Base-by-base conservation (phyloP, 331 rosid species). In the Spiraea crenata region DNA sequence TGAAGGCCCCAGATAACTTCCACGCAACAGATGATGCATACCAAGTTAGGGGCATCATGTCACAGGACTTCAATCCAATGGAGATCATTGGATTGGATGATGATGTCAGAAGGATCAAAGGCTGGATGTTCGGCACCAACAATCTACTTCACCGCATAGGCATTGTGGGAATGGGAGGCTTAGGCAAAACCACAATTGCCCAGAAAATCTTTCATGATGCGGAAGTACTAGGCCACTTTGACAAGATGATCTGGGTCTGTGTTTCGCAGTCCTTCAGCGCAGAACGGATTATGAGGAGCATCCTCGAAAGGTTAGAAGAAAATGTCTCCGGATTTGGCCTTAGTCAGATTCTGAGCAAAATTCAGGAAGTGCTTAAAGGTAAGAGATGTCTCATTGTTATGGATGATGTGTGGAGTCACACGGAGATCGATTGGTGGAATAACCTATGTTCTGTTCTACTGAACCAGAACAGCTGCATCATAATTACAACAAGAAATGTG, bases 381-480 rank as follows among this genome's bases (percentile, higher is more conserved):
- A 55, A 57, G 47, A 56, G 8, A 13, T 65, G 66, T 44, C 74
- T 67, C 17, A 31, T 75, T 25, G 79, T 75, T 8, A 38, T 75
- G 68, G 79, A 75, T 20, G 79, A 75, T 48, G 79, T 75, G 47
- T 75, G 79, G 79, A 15, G 11, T 39, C 7, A 61, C 8, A 58
- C 9, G 1, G 17, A 67, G 5, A 37, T 19, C 3, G 45, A 12
- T 7, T 75, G 79, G 79, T 75, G 68, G 79, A 3, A 4, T 5
- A 3, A 57, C n/a, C 15, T 75, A 39, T 48, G 63, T 7, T 3
- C 38, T 20, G 9, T 41, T 9, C 4, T 61, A 0, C n/a, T 20
- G 4, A 5, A 5, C 5, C 3, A n/a, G 31, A 46, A 40, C 15
- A 75, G 46, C 50, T 57, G 74, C 55, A 31, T 75, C 45, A 67